phyloP scores from a whole-genome alignment of 2,329 filamentous ascomycete genomes.

The Hypoxylon sp. region DNA sequence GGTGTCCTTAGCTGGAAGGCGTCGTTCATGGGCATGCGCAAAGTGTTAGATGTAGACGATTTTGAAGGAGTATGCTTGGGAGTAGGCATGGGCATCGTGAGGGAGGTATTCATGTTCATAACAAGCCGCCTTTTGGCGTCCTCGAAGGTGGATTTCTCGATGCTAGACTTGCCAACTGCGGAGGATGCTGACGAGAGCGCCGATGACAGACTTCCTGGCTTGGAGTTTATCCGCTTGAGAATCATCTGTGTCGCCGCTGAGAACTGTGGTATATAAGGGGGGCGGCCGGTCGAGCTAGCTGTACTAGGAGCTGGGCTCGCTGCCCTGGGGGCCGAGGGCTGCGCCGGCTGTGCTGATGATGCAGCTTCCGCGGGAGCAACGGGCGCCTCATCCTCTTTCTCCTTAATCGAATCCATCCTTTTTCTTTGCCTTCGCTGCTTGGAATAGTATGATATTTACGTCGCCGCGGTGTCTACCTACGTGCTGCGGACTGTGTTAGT shows the following conservation, averaged over 20 bases:
- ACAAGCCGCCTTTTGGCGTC: conserved; percentile 60
- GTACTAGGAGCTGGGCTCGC: conserved; percentile 48
- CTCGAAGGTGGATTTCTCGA: conserved; percentile 57
- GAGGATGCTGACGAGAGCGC: conserved; percentile 56
- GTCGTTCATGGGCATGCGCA: conserved; percentile 41
- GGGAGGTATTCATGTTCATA: conserved; percentile 59
- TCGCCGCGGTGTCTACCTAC: neutral
- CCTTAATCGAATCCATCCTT: conserved; percentile 27
- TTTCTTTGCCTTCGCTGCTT: neutral
- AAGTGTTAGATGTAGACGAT: conserved; percentile 10
- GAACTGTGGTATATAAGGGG: conserved; percentile 56
- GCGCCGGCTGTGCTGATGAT: conserved; percentile 18
- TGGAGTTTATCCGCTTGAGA: conserved; percentile 57
- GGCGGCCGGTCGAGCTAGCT: conserved; percentile 48
- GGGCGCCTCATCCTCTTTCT: conserved; percentile 14
- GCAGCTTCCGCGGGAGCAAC: conserved; percentile 8
- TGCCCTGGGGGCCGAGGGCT: conserved; percentile 25
- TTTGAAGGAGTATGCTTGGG: conserved; percentile 10
- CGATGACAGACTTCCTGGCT: conserved; percentile 55
- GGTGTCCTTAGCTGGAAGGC: conserved; percentile 50
- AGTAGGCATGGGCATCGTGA: conserved; percentile 57
- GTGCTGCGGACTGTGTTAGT: conserved; percentile 14
- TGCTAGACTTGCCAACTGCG: conserved; percentile 47
- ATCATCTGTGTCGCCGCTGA: conserved; percentile 60
- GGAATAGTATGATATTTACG: neutral